Conservation (phyloP, 257 asterid species). For the Solanum raphanifolium region DNA sequence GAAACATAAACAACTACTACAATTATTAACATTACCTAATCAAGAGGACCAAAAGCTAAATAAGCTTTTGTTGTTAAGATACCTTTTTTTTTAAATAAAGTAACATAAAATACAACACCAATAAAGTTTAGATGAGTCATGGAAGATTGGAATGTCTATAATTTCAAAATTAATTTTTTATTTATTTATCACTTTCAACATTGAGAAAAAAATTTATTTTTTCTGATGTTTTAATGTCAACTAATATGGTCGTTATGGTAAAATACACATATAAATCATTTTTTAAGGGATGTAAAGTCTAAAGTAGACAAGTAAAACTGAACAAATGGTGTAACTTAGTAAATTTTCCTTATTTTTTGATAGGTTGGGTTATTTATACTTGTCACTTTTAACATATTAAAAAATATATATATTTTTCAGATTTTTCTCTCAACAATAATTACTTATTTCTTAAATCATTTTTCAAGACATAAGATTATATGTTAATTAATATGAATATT, state of each 20-base stretch:
- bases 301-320: not conserved
- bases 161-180: too few relatives aligned
- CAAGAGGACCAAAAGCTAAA: not conserved
- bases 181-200: too few relatives aligned
- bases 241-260: not conserved
- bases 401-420: too few relatives aligned
- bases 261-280: not conserved
- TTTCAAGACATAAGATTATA: not conserved
- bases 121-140: not conserved
- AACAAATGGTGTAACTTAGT: rapidly evolving
- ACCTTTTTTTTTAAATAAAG: not conserved
- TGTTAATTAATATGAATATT: too few relatives aligned
- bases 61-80: not conserved
- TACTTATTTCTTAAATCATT: too few relatives aligned
- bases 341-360: not conserved
- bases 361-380: too few relatives aligned
- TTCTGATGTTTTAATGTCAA: too few relatives aligned
- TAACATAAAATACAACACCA: not conserved
- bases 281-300: rapidly evolving
- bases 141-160: not conserved
- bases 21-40: not conserved
- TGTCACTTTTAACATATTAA: too few relatives aligned
- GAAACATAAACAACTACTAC: not conserved
- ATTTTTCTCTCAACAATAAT: not conserved
- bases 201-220: too few relatives aligned